Conservation (phyloP, 202 grass and related monocot species). For the Dendrocalamus latiflorus region DNA sequence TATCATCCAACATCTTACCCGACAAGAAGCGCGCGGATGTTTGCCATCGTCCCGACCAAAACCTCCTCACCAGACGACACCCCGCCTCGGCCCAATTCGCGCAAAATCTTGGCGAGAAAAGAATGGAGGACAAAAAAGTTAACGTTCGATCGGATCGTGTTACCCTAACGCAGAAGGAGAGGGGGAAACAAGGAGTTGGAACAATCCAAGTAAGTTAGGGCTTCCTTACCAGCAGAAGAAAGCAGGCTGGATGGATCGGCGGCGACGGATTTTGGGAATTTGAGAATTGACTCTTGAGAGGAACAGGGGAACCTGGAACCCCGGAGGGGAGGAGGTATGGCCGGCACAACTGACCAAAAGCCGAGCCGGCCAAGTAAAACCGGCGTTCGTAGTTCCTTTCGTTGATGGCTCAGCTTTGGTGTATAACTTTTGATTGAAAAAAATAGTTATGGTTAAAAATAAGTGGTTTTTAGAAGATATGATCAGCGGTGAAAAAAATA, state of each 20-base stretch:
- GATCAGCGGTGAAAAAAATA: too few relatives aligned
- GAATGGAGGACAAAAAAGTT: background rate
- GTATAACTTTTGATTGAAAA: too few relatives aligned
- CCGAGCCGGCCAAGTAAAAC: too few relatives aligned
- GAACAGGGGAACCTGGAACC: background rate
- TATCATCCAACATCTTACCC: conserved; percentile 32
- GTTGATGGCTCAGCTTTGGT: too few relatives aligned
- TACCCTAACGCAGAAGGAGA: too few relatives aligned
- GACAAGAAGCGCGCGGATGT: conserved; percentile 41
- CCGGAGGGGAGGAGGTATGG: background rate
- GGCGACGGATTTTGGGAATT: background rate
- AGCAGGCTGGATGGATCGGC: background rate
- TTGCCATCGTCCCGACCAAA: conserved; percentile 28
- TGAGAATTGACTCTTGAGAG: background rate
- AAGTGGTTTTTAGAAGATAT: too few relatives aligned
- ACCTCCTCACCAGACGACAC: background rate
- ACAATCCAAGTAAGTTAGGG: background rate
- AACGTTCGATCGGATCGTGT: background rate
- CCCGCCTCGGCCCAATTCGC: background rate
- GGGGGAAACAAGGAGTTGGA: background rate
- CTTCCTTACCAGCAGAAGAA: background rate
- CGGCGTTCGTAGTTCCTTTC: too few relatives aligned
- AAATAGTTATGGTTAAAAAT: too few relatives aligned
- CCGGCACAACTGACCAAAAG: background rate
- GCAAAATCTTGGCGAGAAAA: background rate